These are phyloP conservation scores for Castanea mollissima DNA, from an alignment of 306 rosid species.

Conservation along the genomic window DNA sequence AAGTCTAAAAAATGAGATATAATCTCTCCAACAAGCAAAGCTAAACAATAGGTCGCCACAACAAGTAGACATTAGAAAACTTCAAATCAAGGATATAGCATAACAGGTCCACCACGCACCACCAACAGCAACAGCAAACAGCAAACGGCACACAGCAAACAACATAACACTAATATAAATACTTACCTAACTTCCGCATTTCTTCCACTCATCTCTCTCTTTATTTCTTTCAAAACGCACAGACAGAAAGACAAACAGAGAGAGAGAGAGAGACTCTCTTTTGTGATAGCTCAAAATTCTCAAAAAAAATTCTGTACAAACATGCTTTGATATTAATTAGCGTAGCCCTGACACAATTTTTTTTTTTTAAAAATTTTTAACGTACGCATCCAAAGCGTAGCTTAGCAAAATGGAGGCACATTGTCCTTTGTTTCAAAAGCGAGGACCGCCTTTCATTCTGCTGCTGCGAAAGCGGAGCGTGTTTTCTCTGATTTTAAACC, in stretches of 20 bases:
- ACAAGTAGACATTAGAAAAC: too few species aligned
- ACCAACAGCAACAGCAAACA: too few species aligned
- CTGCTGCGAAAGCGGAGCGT: constrained; percentile 99
- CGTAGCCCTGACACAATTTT: neutral
- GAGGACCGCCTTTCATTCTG: constrained; percentile 93
- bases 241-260: too few species aligned
- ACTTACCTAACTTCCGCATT: neutral
- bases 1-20: too few species aligned
- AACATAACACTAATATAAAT: too few species aligned
- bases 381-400: constrained; percentile 31
- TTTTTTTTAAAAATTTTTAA: neutral
- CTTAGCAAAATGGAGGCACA: constrained; percentile 73
- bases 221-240: neutral
- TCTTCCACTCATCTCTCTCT: neutral
- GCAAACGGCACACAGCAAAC: too few species aligned
- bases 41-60: too few species aligned
- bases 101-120: too few species aligned
- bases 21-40: too few species aligned
- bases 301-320: neutral
- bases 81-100: too few species aligned
- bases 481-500: constrained; percentile 76
- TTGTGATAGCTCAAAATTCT: too few species aligned
- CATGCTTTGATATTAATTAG: constrained; percentile 10
- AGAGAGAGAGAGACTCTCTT: too few species aligned
- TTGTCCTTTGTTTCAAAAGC: constrained; percentile 84